Evolutionary conservation across 805 yeast species (phyloP).

Genomic region (Priceomyces melissophilus): DNA sequence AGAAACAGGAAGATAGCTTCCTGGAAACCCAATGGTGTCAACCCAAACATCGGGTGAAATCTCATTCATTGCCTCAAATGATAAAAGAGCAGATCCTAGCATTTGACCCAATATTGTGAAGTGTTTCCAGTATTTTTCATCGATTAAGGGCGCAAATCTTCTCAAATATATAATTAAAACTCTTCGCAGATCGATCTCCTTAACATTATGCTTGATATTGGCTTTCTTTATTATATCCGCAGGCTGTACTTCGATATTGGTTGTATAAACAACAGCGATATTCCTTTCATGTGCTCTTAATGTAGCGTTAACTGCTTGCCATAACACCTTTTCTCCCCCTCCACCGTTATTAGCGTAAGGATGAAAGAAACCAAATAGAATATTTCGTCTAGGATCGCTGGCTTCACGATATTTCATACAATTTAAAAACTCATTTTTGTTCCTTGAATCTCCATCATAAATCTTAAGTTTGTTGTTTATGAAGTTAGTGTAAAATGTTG

Average conservation of each 20-base stretch:
- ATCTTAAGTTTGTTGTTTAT: conserved; percentile 35
- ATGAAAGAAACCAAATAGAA: conserved; percentile 84
- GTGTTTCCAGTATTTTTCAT: conserved; percentile 68
- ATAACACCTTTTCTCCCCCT: conserved; percentile 94
- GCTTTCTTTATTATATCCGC: conserved; percentile 51
- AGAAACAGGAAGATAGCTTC: conserved; percentile 66
- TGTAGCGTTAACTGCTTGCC: conserved; percentile 87
- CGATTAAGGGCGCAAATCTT: conserved; percentile 55
- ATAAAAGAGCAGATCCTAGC: conserved; percentile 66
- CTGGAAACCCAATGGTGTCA: conserved; percentile 94
- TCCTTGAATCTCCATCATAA: conserved; percentile 23
- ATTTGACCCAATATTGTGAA: conserved; percentile 88
- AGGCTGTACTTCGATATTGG: conserved; percentile 51
- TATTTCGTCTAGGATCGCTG: conserved; percentile 35
- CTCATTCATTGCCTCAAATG: conserved; percentile 64
- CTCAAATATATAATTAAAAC: conserved; percentile 61
- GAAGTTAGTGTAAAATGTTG: conserved; percentile 38
- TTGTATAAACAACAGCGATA: conserved; percentile 70
- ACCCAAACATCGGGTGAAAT: conserved; percentile 86
- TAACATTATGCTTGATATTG: conserved; percentile 51
- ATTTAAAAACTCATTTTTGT: conserved; percentile 20
- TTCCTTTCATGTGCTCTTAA: conserved; percentile 46
- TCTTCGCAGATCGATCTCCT: conserved; percentile 42
- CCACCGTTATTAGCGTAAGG: conserved; percentile 97
- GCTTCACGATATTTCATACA: conserved; percentile 29